Base-by-base conservation (phyloP, 139 green algal species). In the Microglena sp. region DNA sequence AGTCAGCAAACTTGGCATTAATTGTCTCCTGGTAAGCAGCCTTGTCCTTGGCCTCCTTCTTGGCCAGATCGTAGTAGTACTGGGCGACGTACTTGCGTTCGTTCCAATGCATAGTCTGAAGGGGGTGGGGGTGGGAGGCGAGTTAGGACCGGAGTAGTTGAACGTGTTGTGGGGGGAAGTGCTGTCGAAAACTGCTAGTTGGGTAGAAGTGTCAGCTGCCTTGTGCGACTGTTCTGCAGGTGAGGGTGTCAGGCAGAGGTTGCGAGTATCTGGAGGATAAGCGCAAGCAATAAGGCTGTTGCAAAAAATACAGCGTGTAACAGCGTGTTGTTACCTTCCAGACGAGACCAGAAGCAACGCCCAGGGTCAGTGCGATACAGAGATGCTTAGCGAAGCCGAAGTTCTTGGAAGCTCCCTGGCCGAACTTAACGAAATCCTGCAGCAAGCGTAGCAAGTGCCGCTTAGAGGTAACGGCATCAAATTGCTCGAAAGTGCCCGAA, bases 61-160 rank as follows among this genome's bases (percentile, higher is more conserved):
- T 68, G 0, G 74, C 64, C 22, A 80, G 55, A 34, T 80, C 74
- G 7, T 71, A 61, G 36, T 85, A 85, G 69, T 80, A 85, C 57
- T 85, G 74, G 2, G 72, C 74, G 33, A 79, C 75, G 53, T 76
- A 73, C 36, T 74, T 62, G 74, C 82, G 82, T 62, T 80, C 72
- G 56, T 85, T 85, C 78, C 78, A 85, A 66, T 85, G 78, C 68
- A 71, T 80, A 18, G 76, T 77, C 77, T 83, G 69, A n/a, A n/a
- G 53, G 54, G 7, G 26, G 45, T 3, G 11, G 11, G 34, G 33
- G 54, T 60, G 54, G 24, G 54, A 18, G 26, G 4, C 28, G 45
- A 8, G n/a, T 24, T 8, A 31, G 45, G n/a, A 24, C 5, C 45
- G 28, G 6, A 4, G 11, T 55, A 24, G n/a, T 5, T 3, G n/a